phyloP scores from a whole-genome alignment of 192 early-diverging fungal genomes.

The Irineochytrium annulatum region DNA sequence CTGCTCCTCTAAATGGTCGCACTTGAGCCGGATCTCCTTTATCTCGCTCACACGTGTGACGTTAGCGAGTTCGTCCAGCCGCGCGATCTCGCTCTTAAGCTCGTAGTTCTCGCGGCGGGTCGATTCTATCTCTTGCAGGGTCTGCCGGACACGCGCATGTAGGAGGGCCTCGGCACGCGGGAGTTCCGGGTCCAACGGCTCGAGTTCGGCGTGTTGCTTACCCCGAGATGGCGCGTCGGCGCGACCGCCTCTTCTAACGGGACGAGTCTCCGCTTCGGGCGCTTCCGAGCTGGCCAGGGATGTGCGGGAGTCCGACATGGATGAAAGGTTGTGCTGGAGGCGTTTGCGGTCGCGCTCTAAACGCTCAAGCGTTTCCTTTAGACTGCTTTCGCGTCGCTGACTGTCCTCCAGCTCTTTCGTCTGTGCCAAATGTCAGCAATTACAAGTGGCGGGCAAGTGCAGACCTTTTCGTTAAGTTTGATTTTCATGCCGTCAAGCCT shows the following conservation, averaged over 20 bases:
- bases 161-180: too few species aligned
- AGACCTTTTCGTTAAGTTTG: slow-evolving; percentile 32
- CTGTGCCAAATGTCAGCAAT: neutral
- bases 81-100: slow-evolving; percentile 5
- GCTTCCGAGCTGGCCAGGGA: too few species aligned
- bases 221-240: neutral
- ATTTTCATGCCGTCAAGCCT: slow-evolving; percentile 23
- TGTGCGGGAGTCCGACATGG: too few species aligned
- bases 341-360: neutral
- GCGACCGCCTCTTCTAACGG: neutral
- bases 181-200: too few species aligned
- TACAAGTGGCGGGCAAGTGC: neutral
- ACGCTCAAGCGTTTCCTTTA: slow-evolving; percentile 11
- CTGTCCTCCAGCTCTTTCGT: neutral
- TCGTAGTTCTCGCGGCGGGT: neutral
- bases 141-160: too few species aligned
- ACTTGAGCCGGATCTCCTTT: neutral
- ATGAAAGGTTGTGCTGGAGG: slow-evolving; percentile 2
- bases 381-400: slow-evolving; percentile 1
- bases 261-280: too few species aligned
- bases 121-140: too few species aligned
- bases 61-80: neutral
- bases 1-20: too few species aligned
- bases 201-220: neutral
- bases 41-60: neutral